phyloP scores from a whole-genome alignment of 2,329 filamentous ascomycete species.

The Samsoniella hepiali region DNA sequence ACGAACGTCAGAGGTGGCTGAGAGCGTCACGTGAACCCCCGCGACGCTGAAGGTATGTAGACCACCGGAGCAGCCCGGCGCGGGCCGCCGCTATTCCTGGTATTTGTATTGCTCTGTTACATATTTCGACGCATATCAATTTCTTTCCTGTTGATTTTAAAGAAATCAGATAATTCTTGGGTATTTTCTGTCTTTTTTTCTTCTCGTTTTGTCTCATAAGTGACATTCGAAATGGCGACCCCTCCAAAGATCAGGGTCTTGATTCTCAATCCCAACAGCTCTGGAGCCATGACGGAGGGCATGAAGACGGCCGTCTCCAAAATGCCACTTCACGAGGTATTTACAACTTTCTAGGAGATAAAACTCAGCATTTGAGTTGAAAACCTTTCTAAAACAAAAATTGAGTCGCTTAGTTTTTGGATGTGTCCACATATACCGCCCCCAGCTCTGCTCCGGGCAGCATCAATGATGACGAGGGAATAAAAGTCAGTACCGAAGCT shows the following conservation, averaged over 20 bases:
- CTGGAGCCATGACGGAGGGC: conserved; percentile 65
- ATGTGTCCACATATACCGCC: conserved; percentile 64
- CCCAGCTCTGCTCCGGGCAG: conserved; percentile 61
- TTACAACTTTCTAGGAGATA: not conserved
- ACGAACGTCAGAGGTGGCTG: conserved; percentile 37
- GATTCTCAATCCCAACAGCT: conserved; percentile 79
- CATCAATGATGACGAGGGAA: conserved; percentile 74
- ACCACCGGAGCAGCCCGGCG: conserved; percentile 13
- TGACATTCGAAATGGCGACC: conserved; percentile 1
- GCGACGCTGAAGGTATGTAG: conserved; percentile 19
- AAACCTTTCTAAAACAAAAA: conserved; percentile 8
- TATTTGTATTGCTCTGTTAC: not conserved
- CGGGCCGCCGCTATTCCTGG: not conserved
- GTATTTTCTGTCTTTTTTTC: conserved; percentile 11
- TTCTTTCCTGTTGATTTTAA: not conserved
- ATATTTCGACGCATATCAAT: not conserved
- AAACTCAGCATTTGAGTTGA: not conserved
- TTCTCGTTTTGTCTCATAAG: not conserved
- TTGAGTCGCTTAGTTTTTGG: conserved; percentile 36
- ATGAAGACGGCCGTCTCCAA: conserved; percentile 50
- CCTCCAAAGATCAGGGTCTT: conserved; percentile 47
- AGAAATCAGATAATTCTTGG: not conserved
- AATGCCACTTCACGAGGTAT: conserved; percentile 39
- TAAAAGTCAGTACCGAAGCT: conserved; percentile 57
- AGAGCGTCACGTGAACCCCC: conserved; percentile 39